phyloP scores from a whole-genome alignment of 345 rosid genomes.

The Gossypium australe region DNA sequence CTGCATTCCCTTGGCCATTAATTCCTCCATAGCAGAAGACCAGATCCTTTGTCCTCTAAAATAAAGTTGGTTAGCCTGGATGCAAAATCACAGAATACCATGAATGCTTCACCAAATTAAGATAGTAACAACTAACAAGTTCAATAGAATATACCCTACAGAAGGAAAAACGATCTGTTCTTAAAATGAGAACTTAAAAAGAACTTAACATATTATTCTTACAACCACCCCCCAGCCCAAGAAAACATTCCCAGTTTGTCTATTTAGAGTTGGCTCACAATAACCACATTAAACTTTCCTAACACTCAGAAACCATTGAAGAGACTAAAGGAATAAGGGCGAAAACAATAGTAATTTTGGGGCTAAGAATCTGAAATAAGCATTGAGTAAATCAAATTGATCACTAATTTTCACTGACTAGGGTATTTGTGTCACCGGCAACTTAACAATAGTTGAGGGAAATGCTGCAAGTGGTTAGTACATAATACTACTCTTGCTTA shows the following conservation, averaged over 20 bases:
- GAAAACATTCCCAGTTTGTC: not conserved
- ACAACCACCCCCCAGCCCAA: too few species aligned
- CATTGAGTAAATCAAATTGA: not conserved
- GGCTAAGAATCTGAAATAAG: not conserved
- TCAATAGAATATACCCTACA: not conserved
- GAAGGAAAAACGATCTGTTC: not conserved
- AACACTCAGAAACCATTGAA: not conserved
- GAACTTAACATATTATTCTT: not conserved
- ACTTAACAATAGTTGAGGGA: not conserved
- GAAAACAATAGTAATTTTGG: not conserved
- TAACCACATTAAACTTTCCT: not conserved
- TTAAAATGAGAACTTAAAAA: not conserved
- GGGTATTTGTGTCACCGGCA: not conserved
- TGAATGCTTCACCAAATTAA: not conserved
- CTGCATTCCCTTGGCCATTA: conserved; percentile 68
- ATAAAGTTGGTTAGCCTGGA: conserved; percentile 45
- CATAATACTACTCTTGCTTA: conserved; percentile 14
- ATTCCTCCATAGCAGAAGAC: conserved; percentile 62
- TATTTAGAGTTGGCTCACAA: not conserved
- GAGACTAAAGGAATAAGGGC: not conserved
- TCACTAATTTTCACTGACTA: not conserved
- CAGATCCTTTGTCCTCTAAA: conserved; percentile 87
- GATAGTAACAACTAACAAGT: not conserved
- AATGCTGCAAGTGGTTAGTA: not conserved
- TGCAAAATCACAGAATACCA: not conserved